Conservation (phyloP, 805 yeast species). For the Cyberlindnera americana region DNA sequence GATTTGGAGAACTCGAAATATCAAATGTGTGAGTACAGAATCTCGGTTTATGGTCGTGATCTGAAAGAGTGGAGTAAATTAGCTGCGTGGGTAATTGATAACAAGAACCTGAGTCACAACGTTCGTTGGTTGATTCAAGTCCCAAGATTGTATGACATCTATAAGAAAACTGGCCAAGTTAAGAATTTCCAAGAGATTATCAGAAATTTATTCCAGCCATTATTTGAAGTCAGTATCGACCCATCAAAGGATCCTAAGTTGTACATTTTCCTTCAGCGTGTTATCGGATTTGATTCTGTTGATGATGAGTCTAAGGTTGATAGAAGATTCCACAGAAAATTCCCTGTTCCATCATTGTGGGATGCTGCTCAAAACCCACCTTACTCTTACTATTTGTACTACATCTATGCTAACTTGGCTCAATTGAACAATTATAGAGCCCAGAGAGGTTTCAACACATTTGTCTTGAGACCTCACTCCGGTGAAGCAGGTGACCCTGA, state of each 20-base stretch:
- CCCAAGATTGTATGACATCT: slow-evolving; percentile 89
- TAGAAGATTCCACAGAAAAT: slow-evolving; percentile 74
- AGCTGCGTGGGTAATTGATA: slow-evolving; percentile 93
- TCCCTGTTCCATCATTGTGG: slow-evolving; percentile 88
- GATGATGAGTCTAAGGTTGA: slow-evolving; percentile 97
- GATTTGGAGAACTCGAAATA: slow-evolving; percentile 94
- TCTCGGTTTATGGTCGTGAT: slow-evolving; percentile 89
- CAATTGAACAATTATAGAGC: slow-evolving; percentile 83
- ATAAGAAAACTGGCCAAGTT: slow-evolving; percentile 72
- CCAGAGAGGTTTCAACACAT: slow-evolving; percentile 73
- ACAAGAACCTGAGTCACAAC: slow-evolving; percentile 85
- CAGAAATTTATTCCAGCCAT: slow-evolving; percentile 76
- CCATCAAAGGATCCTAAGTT: slow-evolving; percentile 90
- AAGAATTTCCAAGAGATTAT: slow-evolving; percentile 71
- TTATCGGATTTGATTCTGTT: slow-evolving; percentile 96
- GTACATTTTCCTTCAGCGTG: slow-evolving; percentile 84
- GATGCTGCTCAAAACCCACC: slow-evolving; percentile 81
- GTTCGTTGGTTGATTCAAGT: slow-evolving; percentile 97
- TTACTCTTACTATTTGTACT: slow-evolving; percentile 92
- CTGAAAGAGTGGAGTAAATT: slow-evolving; percentile 91
- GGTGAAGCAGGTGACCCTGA: slow-evolving; percentile 99
- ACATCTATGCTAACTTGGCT: slow-evolving; percentile 80
- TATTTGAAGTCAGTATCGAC: slow-evolving; percentile 83
- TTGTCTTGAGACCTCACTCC: slow-evolving; percentile 95
- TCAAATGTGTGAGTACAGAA: slow-evolving; percentile 96